Conservation (phyloP, 2,329 filamentous ascomycete genomes). For the Talaromyces funiculosus region DNA sequence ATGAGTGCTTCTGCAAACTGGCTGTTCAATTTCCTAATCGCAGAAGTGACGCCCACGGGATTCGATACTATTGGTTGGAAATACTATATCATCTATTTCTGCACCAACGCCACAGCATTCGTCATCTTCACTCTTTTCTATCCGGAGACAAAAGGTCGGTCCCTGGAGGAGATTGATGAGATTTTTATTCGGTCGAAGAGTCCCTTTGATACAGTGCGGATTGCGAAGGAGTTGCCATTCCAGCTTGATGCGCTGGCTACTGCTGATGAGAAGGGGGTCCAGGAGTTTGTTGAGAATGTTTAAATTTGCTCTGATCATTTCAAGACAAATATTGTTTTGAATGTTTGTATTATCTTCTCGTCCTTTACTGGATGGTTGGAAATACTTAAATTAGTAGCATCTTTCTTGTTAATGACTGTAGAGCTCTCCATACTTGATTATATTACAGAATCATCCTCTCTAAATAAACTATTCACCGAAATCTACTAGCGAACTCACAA, state of each 20-base stretch:
- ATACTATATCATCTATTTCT: conserved; percentile 47
- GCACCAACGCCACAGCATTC: conserved; percentile 39
- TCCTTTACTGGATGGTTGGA: neutral
- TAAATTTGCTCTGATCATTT: neutral
- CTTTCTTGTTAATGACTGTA: no score
- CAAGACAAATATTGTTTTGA: neutral
- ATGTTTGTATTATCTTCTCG: neutral
- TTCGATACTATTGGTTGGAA: conserved; percentile 54
- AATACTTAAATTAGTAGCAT: neutral
- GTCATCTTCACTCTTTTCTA: conserved; percentile 41
- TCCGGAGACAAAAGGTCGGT: conserved; percentile 24
- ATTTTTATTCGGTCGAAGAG: conserved; percentile 19
- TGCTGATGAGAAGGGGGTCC: neutral
- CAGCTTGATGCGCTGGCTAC: conserved; percentile 17
- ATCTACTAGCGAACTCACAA: neutral
- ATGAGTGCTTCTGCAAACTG: conserved; percentile 51
- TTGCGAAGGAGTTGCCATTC: conserved; percentile 19
- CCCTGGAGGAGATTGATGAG: conserved; percentile 26
- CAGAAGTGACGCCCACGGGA: conserved; percentile 52
- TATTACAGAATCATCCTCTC: no score
- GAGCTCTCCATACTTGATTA: no score
- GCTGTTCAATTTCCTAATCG: conserved; percentile 56
- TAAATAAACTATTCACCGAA: no score
- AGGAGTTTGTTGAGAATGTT: conserved; percentile 2
- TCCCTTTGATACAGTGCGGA: conserved; percentile 17